phyloP scores from a whole-genome alignment of 2,329 filamentous ascomycete genomes.

The Westerdykella ornata region DNA sequence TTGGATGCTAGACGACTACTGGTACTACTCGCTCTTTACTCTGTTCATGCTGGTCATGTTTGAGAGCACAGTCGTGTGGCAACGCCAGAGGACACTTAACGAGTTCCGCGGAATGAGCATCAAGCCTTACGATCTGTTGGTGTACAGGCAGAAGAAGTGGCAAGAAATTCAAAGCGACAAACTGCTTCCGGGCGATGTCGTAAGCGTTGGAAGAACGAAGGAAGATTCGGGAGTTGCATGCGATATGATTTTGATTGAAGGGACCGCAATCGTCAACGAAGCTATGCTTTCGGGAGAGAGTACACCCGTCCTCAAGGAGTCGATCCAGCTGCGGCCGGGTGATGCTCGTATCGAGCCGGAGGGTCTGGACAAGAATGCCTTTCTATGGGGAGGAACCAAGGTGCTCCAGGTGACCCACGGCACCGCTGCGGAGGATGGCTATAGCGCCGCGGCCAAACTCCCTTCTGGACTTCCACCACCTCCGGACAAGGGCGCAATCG shows the following conservation, averaged over 20 bases:
- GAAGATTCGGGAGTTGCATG: slow-evolving; percentile 96
- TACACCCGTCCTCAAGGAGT: slow-evolving; percentile 93
- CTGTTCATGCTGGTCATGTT: slow-evolving; percentile 97
- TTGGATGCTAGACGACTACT: slow-evolving; percentile 99
- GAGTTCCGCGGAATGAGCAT: slow-evolving; percentile 99
- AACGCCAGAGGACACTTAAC: slow-evolving; percentile 87
- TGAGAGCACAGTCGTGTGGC: slow-evolving; percentile 98
- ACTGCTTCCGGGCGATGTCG: slow-evolving; percentile 85
- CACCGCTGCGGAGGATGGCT: slow-evolving; percentile 62
- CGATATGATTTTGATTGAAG: slow-evolving; percentile 92
- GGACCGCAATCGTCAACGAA: slow-evolving; percentile 95
- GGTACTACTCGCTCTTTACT: slow-evolving; percentile 99
- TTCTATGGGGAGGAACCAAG: slow-evolving; percentile 96
- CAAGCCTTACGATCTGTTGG: slow-evolving; percentile 93
- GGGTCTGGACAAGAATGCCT: slow-evolving; percentile 91
- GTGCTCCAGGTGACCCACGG: slow-evolving; percentile 91
- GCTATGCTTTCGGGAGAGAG: slow-evolving; percentile 99
- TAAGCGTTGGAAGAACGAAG: slow-evolving; percentile 87
- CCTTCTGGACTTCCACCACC: slow-evolving; percentile 72
- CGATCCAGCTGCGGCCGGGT: slow-evolving; percentile 77
- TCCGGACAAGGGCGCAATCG: slow-evolving; percentile 89
- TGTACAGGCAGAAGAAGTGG: slow-evolving; percentile 83
- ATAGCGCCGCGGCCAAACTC: slow-evolving; percentile 55
- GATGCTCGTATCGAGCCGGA: slow-evolving; percentile 79
- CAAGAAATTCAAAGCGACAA: slow-evolving; percentile 82